Evolutionary conservation across 2,329 filamentous ascomycete species (phyloP).

Genomic region (Penicillium sp.): DNA sequence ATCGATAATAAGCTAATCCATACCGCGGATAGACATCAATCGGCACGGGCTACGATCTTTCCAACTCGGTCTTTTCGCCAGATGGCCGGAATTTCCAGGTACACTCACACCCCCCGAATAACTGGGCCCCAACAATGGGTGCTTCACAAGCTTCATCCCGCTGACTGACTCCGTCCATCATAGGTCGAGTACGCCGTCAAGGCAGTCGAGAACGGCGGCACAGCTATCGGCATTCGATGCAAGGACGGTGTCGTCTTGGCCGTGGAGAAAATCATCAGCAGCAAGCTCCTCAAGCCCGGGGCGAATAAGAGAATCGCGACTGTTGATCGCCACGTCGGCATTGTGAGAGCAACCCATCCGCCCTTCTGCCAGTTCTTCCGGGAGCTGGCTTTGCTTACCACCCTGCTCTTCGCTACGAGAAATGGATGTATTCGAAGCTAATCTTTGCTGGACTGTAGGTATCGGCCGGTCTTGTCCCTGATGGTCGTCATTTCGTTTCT

Average conservation of each 20-base stretch:
- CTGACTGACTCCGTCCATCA: conserved; percentile 15
- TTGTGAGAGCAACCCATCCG: conserved; percentile 61
- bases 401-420: neutral
- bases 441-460: conserved; percentile 60
- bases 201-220: conserved; percentile 97
- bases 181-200: conserved; percentile 94
- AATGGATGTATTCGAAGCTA: neutral
- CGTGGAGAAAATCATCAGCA: conserved; percentile 93
- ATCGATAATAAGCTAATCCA: conserved; percentile 17
- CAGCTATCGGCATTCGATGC: conserved; percentile 92
- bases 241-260: conserved; percentile 96
- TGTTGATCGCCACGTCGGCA: conserved; percentile 88
- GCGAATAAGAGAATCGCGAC: conserved; percentile 98
- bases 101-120: conserved; percentile 9
- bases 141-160: neutral
- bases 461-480: conserved; percentile 89
- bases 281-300: conserved; percentile 90
- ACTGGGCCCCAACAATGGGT: neutral
- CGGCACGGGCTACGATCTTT: conserved; percentile 98
- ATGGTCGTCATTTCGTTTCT: conserved; percentile 92
- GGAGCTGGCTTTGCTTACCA: neutral
- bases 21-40: conserved; percentile 77
- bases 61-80: conserved; percentile 99
- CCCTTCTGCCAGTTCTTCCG: neutral
- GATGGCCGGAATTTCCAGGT: conserved; percentile 99